These are phyloP conservation scores for Pythium diclinum DNA, from an alignment of 352 stramenopile genomes.

Conservation along the genomic window DNA sequence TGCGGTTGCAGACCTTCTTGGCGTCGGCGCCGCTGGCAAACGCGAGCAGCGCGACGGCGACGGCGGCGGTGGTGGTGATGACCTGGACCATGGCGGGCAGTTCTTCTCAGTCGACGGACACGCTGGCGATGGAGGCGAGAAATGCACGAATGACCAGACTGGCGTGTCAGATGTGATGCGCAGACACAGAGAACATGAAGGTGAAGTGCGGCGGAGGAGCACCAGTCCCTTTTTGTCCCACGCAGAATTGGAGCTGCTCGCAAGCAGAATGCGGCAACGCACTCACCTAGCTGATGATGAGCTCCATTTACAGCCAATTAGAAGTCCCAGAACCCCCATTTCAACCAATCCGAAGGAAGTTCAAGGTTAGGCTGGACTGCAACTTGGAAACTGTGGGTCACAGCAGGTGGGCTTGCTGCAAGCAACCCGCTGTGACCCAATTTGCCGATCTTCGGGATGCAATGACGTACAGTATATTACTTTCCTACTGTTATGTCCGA, in stretches of 20 bases:
- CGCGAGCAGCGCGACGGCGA: constrained; percentile 17
- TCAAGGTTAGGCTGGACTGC: not conserved
- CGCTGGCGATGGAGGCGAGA: not conserved
- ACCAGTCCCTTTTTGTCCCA: constrained; percentile 7
- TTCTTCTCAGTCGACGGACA: not conserved
- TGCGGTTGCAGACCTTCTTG: constrained; percentile 46
- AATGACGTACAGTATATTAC: not conserved
- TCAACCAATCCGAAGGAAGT: constrained; percentile 14
- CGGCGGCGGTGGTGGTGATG: constrained; percentile 9
- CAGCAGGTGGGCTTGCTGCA: no score
- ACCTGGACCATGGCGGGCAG: not conserved
- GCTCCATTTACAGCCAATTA: constrained; percentile 10
- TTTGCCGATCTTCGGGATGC: constrained; percentile 10
- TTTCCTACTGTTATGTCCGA: constrained; percentile 11
- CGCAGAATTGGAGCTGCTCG: not conserved
- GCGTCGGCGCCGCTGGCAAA: constrained; percentile 19
- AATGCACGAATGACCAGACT: constrained; percentile 12
- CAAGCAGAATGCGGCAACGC: not conserved
- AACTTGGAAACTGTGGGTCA: no score
- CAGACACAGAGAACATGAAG: constrained; percentile 1
- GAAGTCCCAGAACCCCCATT: not conserved
- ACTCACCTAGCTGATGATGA: constrained; percentile 20
- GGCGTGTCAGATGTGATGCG: not conserved
- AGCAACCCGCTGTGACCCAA: not conserved
- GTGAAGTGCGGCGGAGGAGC: not conserved